Evolutionary conservation across 768 basidiomycete genomes (phyloP).

Genomic region (Boletus insuetus): DNA sequence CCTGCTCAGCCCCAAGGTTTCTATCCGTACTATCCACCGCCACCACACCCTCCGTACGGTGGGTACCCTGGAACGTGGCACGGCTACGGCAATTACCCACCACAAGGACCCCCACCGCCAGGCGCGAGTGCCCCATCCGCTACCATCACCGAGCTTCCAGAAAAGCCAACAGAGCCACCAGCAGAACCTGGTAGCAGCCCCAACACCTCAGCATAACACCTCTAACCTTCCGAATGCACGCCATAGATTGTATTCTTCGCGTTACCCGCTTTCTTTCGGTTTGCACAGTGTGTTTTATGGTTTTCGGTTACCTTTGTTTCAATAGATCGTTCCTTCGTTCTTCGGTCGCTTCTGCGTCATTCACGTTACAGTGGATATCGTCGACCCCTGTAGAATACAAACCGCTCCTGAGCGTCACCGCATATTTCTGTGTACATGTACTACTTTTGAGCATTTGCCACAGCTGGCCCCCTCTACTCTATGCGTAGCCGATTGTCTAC

Average conservation of each 20-base stretch:
- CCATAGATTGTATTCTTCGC: constrained; percentile 28
- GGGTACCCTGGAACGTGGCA: constrained; percentile 30
- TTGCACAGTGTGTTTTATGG: constrained; percentile 13
- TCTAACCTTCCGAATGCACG: neutral
- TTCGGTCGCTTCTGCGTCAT: neutral
- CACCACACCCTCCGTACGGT: constrained; percentile 28
- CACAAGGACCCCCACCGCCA: constrained; percentile 24
- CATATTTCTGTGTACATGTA: constrained; percentile 34
- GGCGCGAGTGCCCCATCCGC: constrained; percentile 10
- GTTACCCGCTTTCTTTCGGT: constrained; percentile 12
- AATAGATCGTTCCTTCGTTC: constrained; percentile 21
- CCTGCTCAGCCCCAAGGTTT: constrained; percentile 23
- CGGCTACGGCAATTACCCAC: constrained; percentile 32
- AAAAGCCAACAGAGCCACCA: constrained; percentile 26
- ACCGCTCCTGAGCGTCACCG: constrained; percentile 8
- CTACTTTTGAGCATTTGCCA: neutral
- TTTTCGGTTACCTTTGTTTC: constrained; percentile 22
- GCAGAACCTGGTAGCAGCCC: constrained; percentile 17
- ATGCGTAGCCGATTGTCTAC: constrained; percentile 22
- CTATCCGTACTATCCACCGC: constrained; percentile 33
- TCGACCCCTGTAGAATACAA: constrained; percentile 24
- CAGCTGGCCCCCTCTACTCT: constrained; percentile 10
- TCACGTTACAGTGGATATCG: constrained; percentile 13
- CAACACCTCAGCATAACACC: constrained; percentile 19
- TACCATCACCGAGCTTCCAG: constrained; percentile 17